These are phyloP conservation scores for Tylopilus sp. DNA, from an alignment of 768 basidiomycete genomes.

Conservation along the genomic window DNA sequence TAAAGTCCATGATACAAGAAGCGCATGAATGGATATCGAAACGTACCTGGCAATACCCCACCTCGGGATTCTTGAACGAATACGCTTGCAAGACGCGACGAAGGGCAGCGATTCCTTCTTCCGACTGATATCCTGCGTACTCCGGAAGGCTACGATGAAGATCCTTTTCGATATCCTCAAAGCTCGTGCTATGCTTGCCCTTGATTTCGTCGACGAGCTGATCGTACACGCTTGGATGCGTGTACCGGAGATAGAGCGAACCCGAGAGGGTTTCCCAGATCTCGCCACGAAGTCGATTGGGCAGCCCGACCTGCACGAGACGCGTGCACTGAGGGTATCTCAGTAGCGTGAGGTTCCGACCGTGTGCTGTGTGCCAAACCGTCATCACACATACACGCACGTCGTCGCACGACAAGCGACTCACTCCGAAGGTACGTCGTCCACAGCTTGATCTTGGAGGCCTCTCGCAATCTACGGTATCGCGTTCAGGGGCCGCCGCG, in stretches of 20 bases:
- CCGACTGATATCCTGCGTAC: slow-evolving; percentile 92
- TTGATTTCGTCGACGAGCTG: slow-evolving; percentile 70
- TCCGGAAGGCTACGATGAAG: slow-evolving; percentile 94
- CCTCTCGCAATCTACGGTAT: slow-evolving; percentile 68
- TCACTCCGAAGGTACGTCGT: slow-evolving; percentile 77
- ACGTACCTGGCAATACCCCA: slow-evolving; percentile 89
- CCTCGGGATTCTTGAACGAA: slow-evolving; percentile 89
- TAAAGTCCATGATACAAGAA: not conserved
- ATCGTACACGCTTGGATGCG: slow-evolving; percentile 80
- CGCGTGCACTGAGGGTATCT: slow-evolving; percentile 97
- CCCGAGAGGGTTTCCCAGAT: slow-evolving; percentile 98
- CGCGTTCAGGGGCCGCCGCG: slow-evolving; percentile 7
- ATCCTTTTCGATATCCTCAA: slow-evolving; percentile 99
- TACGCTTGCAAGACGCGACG: slow-evolving; percentile 93
- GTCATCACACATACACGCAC: slow-evolving; percentile 12
- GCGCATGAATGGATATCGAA: not conserved
- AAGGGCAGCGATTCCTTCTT: slow-evolving; percentile 80
- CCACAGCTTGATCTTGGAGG: slow-evolving; percentile 96
- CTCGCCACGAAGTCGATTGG: slow-evolving; percentile 91
- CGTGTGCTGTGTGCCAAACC: slow-evolving; percentile 66
- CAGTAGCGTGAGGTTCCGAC: slow-evolving; percentile 90
- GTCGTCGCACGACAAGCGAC: slow-evolving; percentile 18
- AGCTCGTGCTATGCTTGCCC: slow-evolving; percentile 80
- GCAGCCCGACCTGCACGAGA: slow-evolving; percentile 95
- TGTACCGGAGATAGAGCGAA: slow-evolving; percentile 85